Percentiles rank a stretch among this genome's conserved stretches.
phyloP scores from a whole-genome alignment of 2,329 filamentous ascomycete species.

The Epichloe amarillans region DNA sequence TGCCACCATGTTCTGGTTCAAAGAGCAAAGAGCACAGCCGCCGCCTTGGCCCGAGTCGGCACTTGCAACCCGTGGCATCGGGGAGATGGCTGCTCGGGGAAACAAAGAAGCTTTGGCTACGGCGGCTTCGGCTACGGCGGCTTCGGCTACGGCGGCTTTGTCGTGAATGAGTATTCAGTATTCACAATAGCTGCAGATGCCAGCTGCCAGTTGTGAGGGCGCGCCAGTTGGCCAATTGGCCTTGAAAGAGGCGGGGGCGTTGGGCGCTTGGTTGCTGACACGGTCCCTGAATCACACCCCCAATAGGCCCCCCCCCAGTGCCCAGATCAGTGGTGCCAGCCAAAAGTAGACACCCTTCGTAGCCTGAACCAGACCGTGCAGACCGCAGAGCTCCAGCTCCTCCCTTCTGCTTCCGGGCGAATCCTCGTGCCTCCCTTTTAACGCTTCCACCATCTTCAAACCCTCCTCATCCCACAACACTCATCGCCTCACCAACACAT shows the following conservation, averaged over 20 bases:
- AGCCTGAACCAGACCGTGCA: slow-evolving; percentile 13
- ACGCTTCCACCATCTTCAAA: slow-evolving; percentile 9
- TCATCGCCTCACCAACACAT: slow-evolving; percentile 15
- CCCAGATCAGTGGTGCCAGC: not conserved
- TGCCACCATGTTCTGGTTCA: no score
- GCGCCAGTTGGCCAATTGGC: not conserved
- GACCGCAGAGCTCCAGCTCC: not conserved
- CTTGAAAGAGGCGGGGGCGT: not conserved
- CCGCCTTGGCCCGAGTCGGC: no score
- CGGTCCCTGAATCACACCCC: not conserved
- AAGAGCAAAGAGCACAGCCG: no score
- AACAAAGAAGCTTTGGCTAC: no score
- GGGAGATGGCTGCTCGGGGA: no score
- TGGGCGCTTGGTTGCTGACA: not conserved
- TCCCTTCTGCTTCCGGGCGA: slow-evolving; percentile 18
- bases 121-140: no score
- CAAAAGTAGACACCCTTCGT: slow-evolving; percentile 24
- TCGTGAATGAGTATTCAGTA: no score
- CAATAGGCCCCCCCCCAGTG: no score
- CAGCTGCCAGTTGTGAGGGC: no score
- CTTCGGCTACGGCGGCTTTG: no score
- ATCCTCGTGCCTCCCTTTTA: slow-evolving; percentile 22
- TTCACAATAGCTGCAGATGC: not conserved
- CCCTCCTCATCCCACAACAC: slow-evolving; percentile 2
- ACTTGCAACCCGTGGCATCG: no score